Evolutionary conservation across 2,329 filamentous ascomycete genomes (phyloP).

Genomic region (Alternaria rosae): DNA sequence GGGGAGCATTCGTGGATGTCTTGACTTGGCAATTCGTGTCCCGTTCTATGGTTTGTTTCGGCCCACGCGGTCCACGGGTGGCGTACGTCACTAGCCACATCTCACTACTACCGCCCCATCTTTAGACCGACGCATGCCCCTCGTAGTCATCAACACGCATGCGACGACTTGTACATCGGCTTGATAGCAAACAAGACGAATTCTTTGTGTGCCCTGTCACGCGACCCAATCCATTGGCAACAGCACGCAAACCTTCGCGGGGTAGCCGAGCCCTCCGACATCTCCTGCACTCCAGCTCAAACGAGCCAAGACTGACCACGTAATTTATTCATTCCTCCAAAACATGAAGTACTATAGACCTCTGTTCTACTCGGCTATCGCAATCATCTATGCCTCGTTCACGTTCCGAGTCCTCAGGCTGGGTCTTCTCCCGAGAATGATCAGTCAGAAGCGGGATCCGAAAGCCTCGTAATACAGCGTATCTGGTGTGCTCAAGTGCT

Average conservation of each 20-base stretch:
- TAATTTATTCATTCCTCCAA: neutral
- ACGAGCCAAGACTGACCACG: neutral
- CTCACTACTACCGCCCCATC: neutral
- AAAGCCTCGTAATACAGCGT: neutral
- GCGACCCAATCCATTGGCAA: neutral
- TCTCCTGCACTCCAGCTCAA: neutral
- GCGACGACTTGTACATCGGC: neutral
- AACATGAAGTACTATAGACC: conserved; percentile 27
- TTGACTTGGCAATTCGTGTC: conserved; percentile 49
- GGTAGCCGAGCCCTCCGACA: conserved; percentile 4
- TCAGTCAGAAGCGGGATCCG: conserved; percentile 7
- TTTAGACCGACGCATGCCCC: neutral
- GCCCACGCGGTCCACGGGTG: conserved; percentile 28
- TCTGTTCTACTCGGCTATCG: conserved; percentile 23
- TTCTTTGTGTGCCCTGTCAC: neutral
- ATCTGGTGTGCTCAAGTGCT: neutral
- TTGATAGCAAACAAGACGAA: neutral
- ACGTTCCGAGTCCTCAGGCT: conserved; percentile 26
- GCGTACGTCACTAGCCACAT: conserved; percentile 37
- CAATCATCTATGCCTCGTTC: conserved; percentile 26
- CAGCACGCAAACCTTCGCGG: conserved; percentile 2
- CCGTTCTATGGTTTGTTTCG: conserved; percentile 41
- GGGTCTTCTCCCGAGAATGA: conserved; percentile 15
- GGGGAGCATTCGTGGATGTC: conserved; percentile 36
- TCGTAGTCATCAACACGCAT: neutral